Base-by-base conservation (phyloP, 805 yeast species). In the Cyberlindnera americana region DNA sequence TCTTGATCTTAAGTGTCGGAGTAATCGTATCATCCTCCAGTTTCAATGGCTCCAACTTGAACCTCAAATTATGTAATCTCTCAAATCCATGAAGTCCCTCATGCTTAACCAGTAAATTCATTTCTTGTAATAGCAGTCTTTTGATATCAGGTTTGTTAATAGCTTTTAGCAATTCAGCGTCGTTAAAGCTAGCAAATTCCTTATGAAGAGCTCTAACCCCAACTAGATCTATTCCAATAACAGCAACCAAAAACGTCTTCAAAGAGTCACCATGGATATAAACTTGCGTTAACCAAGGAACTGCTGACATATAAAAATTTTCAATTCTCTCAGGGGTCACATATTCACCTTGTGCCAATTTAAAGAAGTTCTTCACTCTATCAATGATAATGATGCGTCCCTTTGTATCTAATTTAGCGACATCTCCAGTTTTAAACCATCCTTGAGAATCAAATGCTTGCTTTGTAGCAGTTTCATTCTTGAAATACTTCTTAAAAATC, bases 301-400 rank as follows among this genome's bases (percentile, higher is more conserved):
- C 67, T 5, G 66, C 61, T 0, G 83, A 66, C 25, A 75, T 57
- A 54, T 79, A 78, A 11, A 62, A 60, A 52, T 74, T 76, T 52
- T 80, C 86, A 44, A 80, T 70, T 57, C 70, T 75, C 50, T 80
- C 87, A 6, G 84, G 84, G 4, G 83, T 77, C 35, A 80, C 69
- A 53, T 79, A 80, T 59, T 71, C 77, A 22, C 77, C 77, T 52
- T 71, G 77, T 12, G 72, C 65, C 31, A 71, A 58, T 67, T 80
- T 81, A 69, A 80, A 81, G 55, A 80, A 74, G 59, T 80, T 82
- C 64, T 80, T 80, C 33, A 75, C 78, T 35, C 87, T 67, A 52
- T 78, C 84, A 38, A 78, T 72, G 43, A 78, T 73, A 45, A 50
- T 60, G 39, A 62, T 56, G 12, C 54, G 48, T 15, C 75, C 73